Conservation (phyloP, 345 rosid genomes). For the Aquilaria sinensis region DNA sequence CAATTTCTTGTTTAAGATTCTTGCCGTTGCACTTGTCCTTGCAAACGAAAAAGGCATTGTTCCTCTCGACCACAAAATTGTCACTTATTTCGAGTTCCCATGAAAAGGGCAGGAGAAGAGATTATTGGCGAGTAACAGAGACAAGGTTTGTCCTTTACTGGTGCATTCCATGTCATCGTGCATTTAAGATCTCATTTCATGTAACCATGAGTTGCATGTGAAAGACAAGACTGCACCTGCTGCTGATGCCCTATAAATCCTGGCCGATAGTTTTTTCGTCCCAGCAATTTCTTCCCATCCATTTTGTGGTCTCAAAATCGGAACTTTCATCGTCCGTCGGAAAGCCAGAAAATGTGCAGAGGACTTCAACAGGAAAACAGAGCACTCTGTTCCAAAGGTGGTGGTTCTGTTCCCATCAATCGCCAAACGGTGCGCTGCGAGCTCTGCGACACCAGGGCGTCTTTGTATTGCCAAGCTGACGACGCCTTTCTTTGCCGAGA, state of each 20-base stretch:
- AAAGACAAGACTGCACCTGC: neutral
- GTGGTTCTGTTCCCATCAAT: slow-evolving; percentile 10
- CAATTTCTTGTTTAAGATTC: slow-evolving; percentile 13
- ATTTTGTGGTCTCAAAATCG: neutral
- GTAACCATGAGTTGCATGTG: slow-evolving; percentile 7
- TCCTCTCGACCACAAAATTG: slow-evolving; percentile 28
- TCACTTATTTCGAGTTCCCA: slow-evolving; percentile 3
- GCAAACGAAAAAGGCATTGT: neutral
- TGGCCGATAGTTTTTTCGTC: neutral
- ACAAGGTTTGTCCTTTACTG: slow-evolving; percentile 9
- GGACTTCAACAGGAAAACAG: slow-evolving; percentile 30
- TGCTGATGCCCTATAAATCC: neutral
- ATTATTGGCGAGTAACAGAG: neutral
- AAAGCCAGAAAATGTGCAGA: slow-evolving; percentile 38
- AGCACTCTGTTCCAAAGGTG: slow-evolving; percentile 10
- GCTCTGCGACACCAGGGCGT: slow-evolving; percentile 54
- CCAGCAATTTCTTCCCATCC: slow-evolving; percentile 3
- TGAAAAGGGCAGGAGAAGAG: neutral
- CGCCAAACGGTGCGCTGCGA: slow-evolving; percentile 37
- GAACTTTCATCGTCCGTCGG: neutral
- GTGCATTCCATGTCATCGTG: slow-evolving; percentile 12
- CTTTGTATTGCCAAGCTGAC: slow-evolving; percentile 76
- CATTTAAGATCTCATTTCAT: slow-evolving; percentile 1
- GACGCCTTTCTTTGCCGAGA: slow-evolving; percentile 58
- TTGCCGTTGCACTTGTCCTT: neutral